A percentile compares a stretch with the other conserved stretches of the same genome.
phyloP scores from a whole-genome alignment of 2,329 filamentous ascomycete genomes.

The Stagonosporopsis vannaccii region DNA sequence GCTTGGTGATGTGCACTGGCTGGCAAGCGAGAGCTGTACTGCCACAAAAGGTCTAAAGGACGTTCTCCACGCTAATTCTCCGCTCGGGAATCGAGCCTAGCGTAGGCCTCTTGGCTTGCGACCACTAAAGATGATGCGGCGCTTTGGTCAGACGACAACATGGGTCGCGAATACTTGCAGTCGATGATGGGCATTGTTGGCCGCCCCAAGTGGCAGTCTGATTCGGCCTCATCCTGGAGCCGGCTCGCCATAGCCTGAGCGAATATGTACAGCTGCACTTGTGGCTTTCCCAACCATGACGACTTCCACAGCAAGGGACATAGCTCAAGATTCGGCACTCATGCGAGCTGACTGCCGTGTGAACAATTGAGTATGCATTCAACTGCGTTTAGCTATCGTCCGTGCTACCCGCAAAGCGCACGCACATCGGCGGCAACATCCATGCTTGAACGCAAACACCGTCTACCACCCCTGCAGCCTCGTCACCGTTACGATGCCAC shows the following conservation, averaged over 20 bases:
- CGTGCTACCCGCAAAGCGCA: not conserved
- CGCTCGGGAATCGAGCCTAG: conserved; percentile 5
- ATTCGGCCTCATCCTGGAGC: not conserved
- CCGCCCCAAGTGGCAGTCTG: conserved; percentile 10
- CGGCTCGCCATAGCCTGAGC: conserved; percentile 9
- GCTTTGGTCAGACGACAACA: conserved; percentile 12
- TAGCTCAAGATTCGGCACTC: not conserved
- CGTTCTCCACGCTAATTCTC: conserved; percentile 8
- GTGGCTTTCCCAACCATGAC: conserved; percentile 17
- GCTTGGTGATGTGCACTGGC: conserved; percentile 13
- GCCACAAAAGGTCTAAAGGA: conserved; percentile 8
- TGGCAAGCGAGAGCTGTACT: conserved; percentile 5
- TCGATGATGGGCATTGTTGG: conserved; percentile 2
- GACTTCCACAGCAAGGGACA: conserved; percentile 7
- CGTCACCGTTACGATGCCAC: not conserved
- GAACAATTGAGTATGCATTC: not conserved
- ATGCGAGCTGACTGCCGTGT: conserved; percentile 4
- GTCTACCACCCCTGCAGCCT: not conserved
- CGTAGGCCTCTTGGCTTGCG: conserved; percentile 3
- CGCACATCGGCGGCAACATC: not conserved
- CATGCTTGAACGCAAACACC: not conserved
- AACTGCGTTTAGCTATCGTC: not conserved
- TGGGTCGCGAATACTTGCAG: conserved; percentile 5
- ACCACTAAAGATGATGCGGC: conserved; percentile 3
- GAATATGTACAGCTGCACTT: conserved; percentile 3